Base-by-base conservation (phyloP, 768 basidiomycete species). In the Lactarius quietus region DNA sequence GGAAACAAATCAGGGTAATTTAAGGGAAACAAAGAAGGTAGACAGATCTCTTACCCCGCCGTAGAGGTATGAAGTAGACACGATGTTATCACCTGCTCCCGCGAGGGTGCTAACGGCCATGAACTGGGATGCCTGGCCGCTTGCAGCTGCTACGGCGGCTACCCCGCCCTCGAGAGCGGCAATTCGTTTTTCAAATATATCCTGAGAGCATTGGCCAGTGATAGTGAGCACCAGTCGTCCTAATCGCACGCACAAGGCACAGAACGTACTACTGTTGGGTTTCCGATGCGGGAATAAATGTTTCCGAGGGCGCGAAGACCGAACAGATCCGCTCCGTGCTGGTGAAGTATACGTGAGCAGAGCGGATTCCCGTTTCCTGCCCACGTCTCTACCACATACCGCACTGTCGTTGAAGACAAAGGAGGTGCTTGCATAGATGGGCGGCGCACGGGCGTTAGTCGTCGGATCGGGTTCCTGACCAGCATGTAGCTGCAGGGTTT, bases 301-400 rank as follows among this genome's bases (percentile, higher is more conserved):
- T 86, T 81, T 3, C 87, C 87, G 15, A 79, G 74, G 8, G 84
- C 76, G 67, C 82, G 84, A 63, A 90, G 72, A 7, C 83, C 86
- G 72, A 91, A 91, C n/a, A 92, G 78, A 73, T 89, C 85, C 12
- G 88, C 87, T 15, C 79, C 89, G 73, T 92, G 89, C 86, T 88
- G 69, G 26, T 2, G 14, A 48, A 1, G 10, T 67, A 35, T 2
- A 3, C 28, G 17, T 29, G 26, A 54, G 23, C 17, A 12, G 10
- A 54, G 23, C 7, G 26, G 45, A 23, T 23, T 17, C 39, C 17
- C 38, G 6, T 26, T 6, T 39, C 33, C 6, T 14, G 45, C 23
- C 45, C 12, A 48, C 23, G 45, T 48, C 12, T 41, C 48, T 4
- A 76, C 81, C 7, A 76, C 81, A 53, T 71, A 87, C 86, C 70